Percentiles rank a stretch among this genome's conserved stretches.
phyloP scores from a whole-genome alignment of 805 yeast genomes.

The Kluyveromyces lactis region DNA sequence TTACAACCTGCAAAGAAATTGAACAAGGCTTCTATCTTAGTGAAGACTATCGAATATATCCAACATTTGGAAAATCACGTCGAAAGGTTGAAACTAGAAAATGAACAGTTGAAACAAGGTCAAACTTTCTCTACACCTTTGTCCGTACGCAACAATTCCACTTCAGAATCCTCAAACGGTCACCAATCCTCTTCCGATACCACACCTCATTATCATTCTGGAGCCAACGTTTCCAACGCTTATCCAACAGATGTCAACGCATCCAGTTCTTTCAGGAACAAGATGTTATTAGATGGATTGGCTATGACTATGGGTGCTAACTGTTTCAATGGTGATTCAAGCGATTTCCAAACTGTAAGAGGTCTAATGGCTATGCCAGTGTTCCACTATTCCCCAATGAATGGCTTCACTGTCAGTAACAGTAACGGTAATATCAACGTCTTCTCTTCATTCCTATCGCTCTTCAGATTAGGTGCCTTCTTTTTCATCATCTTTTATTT shows the following conservation, averaged over 20 bases:
- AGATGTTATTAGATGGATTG: constrained; percentile 53
- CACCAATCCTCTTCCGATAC: constrained; percentile 1
- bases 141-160: constrained; percentile 14
- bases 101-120: constrained; percentile 30
- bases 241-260: constrained; percentile 5
- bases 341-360: constrained; percentile 32
- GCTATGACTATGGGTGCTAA: constrained; percentile 59
- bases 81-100: constrained; percentile 40
- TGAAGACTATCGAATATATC: constrained; percentile 73
- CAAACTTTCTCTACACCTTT: constrained; percentile 15
- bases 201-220: constrained; percentile 3
- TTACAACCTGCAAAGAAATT: constrained; percentile 67
- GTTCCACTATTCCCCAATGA: constrained; percentile 22
- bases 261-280: constrained; percentile 29
- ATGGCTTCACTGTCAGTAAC: constrained; percentile 16
- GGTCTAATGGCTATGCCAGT: constrained; percentile 43
- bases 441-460: constrained; percentile 20
- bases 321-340: constrained; percentile 40
- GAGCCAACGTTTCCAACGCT: constrained; percentile 5
- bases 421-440: constrained; percentile 21
- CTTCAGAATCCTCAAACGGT: constrained; percentile 10
- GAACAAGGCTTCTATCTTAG: constrained; percentile 67
- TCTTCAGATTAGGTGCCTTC: constrained; percentile 22
- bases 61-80: constrained; percentile 62
- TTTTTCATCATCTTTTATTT: constrained; percentile 22